Evolutionary conservation across 345 rosid species (phyloP), one percentile per base, ranked within the genome.

Genomic region (Psidium guajava): DNA sequence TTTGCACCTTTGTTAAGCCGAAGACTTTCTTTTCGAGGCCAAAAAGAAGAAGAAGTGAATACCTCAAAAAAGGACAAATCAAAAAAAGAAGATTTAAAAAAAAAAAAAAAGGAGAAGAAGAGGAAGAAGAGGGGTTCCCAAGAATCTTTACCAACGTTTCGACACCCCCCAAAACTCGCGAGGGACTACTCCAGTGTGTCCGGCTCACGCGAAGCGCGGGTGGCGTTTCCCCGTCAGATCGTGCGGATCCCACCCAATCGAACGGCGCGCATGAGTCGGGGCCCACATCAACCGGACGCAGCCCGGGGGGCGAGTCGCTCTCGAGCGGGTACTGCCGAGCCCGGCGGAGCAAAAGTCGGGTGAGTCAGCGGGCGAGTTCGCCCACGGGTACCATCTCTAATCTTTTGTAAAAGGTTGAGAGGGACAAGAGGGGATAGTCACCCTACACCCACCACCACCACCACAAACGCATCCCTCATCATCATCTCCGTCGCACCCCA

Each of bases 391-490:
- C 7, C 80, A 24, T 28, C 36, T 59, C n/a, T n/a, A 36, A n/a
- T 49, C 51, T 80, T 74, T 87, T 83, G 86, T 86, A 91, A 92
- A 92, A 90, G 96, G 88, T 91, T 88, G 98, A 93, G 89, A 91
- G 89, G 24, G 95, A 95, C 91, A 36, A 2, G 75, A 75, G 85
- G 77, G 8, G 87, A 87, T 83, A 83, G 87, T 83, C 86, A 85
- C 91, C 88, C 91, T 86, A 57, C 88, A 52, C 89, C 95, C 93
- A 87, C 90, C 86, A 89, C 93, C 64, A 12, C 82, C 86, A 90
- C 93, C 64, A 12, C 82, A 73, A 83, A 91, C 94, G 84, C 61
- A 84, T 58, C 88, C 84, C 90, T 88, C 92, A 83, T 52, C 83
- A 83, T 51, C 50, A 75, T 36, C 52, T n/a, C 54, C 0, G 16